A percentile compares a stretch with the other conserved stretches of the same genome.
Evolutionary conservation across 2,329 filamentous ascomycete genomes (phyloP).

Genomic region (Fusarium mangiferae): DNA sequence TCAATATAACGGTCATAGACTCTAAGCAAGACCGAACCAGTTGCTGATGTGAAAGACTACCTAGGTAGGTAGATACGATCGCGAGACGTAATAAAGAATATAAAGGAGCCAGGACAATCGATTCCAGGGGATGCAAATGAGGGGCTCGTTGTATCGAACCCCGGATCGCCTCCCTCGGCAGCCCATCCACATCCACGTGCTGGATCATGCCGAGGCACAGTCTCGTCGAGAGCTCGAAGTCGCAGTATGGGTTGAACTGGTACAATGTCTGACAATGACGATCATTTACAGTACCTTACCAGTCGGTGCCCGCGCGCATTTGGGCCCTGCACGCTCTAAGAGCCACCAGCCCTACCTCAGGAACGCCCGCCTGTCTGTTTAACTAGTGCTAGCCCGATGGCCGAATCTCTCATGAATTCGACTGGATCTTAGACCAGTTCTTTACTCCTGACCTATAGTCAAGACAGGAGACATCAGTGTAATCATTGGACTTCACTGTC

Average conservation of each 20-base stretch:
- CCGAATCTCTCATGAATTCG: not conserved
- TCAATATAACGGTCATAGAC: slow-evolving; percentile 13
- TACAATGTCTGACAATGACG: not conserved
- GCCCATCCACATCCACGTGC: slow-evolving; percentile 27
- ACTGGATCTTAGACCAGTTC: not conserved
- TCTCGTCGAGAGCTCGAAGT: not conserved
- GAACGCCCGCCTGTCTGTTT: not conserved
- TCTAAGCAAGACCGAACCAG: not conserved
- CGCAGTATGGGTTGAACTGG: not conserved
- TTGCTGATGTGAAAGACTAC: not conserved
- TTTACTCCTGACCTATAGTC: not conserved
- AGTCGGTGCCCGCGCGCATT: not conserved
- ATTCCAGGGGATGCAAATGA: slow-evolving; percentile 13
- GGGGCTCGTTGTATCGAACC: slow-evolving; percentile 18
- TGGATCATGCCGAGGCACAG: slow-evolving; percentile 32
- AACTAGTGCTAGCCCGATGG: not conserved
- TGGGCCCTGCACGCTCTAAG: not conserved
- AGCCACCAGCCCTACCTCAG: not conserved
- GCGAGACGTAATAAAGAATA: not conserved
- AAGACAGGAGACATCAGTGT: not conserved
- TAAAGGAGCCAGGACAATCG: slow-evolving; percentile 1
- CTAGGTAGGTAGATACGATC: not conserved
- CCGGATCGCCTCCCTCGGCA: slow-evolving; percentile 25
- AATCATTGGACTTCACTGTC: not conserved
- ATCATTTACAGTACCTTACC: not conserved